These are phyloP conservation scores for Murraya koenigii DNA, from an alignment of 345 rosid genomes.

Conservation along the genomic window DNA sequence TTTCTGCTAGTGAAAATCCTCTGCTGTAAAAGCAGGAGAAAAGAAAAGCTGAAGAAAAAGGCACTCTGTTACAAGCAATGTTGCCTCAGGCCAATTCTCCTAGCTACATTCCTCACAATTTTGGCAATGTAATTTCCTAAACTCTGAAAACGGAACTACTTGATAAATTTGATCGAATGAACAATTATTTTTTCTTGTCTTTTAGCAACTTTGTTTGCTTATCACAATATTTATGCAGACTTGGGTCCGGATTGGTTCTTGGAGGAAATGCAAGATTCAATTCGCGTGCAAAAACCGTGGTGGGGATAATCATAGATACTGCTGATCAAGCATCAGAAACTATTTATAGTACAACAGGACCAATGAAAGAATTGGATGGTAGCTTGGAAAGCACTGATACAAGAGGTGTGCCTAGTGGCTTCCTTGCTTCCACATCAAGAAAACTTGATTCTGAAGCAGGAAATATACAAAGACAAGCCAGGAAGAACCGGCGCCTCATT, in stretches of 20 bases:
- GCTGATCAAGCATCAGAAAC: conserved; percentile 56
- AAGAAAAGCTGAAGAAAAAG: conserved; percentile 28
- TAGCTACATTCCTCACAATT: conserved; percentile 41
- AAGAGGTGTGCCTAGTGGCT: conserved; percentile 22
- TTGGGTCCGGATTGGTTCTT: conserved; percentile 53
- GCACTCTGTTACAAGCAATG: conserved; percentile 28
- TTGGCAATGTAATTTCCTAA: conserved; percentile 50
- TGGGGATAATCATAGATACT: conserved; percentile 49
- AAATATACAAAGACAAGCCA: conserved; percentile 41
- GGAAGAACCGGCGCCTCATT: conserved; percentile 49
- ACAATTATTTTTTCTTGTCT: no score
- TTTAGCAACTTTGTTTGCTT: neutral
- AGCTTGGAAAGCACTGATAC: conserved; percentile 30
- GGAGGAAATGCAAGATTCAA: conserved; percentile 56
- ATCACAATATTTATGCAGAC: conserved; percentile 30
- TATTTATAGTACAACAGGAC: conserved; percentile 53
- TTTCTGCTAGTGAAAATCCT: conserved; percentile 22
- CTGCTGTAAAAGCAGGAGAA: conserved; percentile 32
- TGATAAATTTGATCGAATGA: no score
- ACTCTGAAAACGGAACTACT: neutral
- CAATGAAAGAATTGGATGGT: conserved; percentile 48
- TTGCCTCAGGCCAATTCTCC: conserved; percentile 35
- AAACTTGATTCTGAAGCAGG: conserved; percentile 42
- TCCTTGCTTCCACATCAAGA: conserved; percentile 46
- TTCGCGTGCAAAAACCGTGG: conserved; percentile 40